A percentile compares a stretch with the other conserved stretches of the same genome.
Conservation (phyloP, 1,284 basidiomycete species). For the Ganoderma multipileum region DNA sequence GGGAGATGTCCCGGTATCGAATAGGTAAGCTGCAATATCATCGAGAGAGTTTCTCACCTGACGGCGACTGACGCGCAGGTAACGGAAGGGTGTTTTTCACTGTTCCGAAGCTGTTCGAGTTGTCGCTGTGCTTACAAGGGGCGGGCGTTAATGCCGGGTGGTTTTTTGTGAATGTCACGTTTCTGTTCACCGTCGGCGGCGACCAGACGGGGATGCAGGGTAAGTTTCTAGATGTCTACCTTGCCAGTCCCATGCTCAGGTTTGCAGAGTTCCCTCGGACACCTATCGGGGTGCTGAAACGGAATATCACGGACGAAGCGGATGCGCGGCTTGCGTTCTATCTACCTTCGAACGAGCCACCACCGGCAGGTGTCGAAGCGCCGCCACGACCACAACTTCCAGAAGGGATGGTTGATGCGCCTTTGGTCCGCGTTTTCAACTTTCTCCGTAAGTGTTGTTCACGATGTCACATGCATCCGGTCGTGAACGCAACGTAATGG, state of each 20-base stretch:
- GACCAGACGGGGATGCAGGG: slow-evolving; percentile 77
- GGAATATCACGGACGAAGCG: slow-evolving; percentile 75
- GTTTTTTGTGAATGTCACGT: slow-evolving; percentile 84
- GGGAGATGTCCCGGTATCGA: slow-evolving; percentile 75
- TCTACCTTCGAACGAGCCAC: slow-evolving; percentile 50
- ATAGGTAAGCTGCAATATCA: slow-evolving; percentile 58
- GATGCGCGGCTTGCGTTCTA: slow-evolving; percentile 70
- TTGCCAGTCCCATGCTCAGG: slow-evolving; percentile 6
- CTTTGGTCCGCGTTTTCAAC: slow-evolving; percentile 81
- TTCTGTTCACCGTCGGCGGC: slow-evolving; percentile 73
- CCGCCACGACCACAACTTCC: slow-evolving; percentile 63
- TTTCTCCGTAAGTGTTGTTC: slow-evolving; percentile 69
- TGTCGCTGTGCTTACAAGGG: slow-evolving; percentile 76
- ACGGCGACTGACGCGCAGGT: slow-evolving; percentile 44
- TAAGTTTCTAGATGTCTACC: slow-evolving; percentile 31
- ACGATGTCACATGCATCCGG: background rate
- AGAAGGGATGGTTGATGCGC: slow-evolving; percentile 69
- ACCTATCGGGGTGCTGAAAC: slow-evolving; percentile 69
- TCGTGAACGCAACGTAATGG: background rate
- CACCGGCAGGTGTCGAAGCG: slow-evolving; percentile 51
- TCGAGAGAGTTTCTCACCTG: background rate
- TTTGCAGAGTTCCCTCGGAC: slow-evolving; percentile 70
- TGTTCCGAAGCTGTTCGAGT: slow-evolving; percentile 77
- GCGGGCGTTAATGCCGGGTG: slow-evolving; percentile 73
- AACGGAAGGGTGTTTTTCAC: slow-evolving; percentile 83